Evolutionary conservation across 345 rosid genomes (phyloP).

Genomic region (Dipteronia sinensis): DNA sequence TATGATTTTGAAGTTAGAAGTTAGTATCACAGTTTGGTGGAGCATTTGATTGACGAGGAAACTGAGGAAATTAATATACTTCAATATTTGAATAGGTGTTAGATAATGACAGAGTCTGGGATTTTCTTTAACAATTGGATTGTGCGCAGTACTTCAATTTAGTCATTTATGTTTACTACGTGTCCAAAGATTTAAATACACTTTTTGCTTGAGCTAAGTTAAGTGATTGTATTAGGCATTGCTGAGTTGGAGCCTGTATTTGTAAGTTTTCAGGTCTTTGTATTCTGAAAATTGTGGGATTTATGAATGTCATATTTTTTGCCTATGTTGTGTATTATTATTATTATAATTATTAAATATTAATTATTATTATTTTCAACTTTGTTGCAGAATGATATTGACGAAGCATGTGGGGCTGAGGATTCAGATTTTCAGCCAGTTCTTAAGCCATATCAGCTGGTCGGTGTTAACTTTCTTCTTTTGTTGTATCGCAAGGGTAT

Average conservation of each 20-base stretch:
- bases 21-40: not conserved
- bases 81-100: not conserved
- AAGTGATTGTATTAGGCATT: not conserved
- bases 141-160: not conserved
- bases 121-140: not conserved
- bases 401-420: constrained; percentile 67
- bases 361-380: too few species aligned
- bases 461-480: constrained; percentile 97
- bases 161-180: not conserved
- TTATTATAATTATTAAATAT: too few species aligned
- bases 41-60: constrained; percentile 3
- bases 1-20: not conserved
- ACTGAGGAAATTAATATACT: not conserved
- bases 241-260: not conserved
- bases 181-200: not conserved
- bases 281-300: not conserved
- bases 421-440: constrained; percentile 83
- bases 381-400: constrained; percentile 68
- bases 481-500: constrained; percentile 77
- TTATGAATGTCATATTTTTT: not conserved
- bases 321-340: not conserved
- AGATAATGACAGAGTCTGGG: not conserved
- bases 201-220: not conserved
- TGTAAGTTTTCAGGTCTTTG: too few species aligned
- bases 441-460: constrained; percentile 92